Evolutionary conservation across 805 yeast genomes (phyloP).

Genomic region (Schwanniomyces yamadae): DNA sequence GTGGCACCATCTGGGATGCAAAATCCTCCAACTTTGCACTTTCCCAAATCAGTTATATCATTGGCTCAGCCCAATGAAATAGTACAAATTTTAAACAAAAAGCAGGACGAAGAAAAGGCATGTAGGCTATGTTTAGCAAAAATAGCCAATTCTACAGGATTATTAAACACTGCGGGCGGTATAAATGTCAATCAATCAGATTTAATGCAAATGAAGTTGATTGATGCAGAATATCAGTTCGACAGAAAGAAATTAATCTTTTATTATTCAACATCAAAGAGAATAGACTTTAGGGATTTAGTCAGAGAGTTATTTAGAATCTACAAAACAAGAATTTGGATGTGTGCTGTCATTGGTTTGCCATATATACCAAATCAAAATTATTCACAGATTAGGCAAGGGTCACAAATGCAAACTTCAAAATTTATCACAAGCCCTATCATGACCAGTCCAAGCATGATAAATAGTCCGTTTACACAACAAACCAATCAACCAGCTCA

Average conservation of each 20-base stretch:
- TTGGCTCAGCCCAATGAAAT: constrained; percentile 64
- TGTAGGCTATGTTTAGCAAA: constrained; percentile 58
- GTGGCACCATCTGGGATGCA: constrained; percentile 1
- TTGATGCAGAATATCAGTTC: constrained; percentile 79
- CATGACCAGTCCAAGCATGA: constrained; percentile 6
- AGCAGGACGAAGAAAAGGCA: constrained; percentile 69
- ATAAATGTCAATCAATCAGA: constrained; percentile 10
- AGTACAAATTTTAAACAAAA: constrained; percentile 54
- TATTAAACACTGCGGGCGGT: constrained; percentile 4
- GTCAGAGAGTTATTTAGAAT: constrained; percentile 72
- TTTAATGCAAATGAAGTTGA: constrained; percentile 51
- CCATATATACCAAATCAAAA: constrained; percentile 22
- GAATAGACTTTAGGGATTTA: constrained; percentile 72
- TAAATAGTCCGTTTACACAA: constrained; percentile 1
- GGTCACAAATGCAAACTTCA: background rate
- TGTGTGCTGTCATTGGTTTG: constrained; percentile 63
- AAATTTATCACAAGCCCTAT: constrained; percentile 3
- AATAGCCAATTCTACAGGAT: constrained; percentile 42
- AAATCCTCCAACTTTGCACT: constrained; percentile 50
- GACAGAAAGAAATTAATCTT: constrained; percentile 76
- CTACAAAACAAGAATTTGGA: constrained; percentile 79
- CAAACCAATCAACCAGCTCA: constrained; percentile 5
- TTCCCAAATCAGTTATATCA: constrained; percentile 67
- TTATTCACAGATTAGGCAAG: background rate
- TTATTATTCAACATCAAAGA: constrained; percentile 57